These are phyloP conservation scores for Dichotomocladium elegans DNA, from an alignment of 371 early-diverging fungal genomes.

Conservation along the genomic window DNA sequence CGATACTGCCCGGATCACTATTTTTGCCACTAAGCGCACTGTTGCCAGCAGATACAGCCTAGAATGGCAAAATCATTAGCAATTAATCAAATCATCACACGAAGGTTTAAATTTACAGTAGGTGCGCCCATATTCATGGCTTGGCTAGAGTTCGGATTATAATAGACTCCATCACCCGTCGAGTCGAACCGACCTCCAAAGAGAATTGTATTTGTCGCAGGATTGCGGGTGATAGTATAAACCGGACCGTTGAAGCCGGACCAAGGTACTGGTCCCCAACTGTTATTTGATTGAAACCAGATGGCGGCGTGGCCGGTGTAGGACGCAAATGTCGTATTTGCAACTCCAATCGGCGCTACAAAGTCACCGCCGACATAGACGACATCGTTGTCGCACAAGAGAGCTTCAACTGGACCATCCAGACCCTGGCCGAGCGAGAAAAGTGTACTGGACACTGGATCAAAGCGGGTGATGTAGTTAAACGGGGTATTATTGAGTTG, in stretches of 20 bases:
- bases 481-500: constrained; percentile 13
- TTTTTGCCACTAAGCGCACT: constrained; percentile 17
- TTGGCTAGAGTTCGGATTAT: constrained; percentile 28
- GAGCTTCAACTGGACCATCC: constrained; percentile 60
- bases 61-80: too few relatives aligned
- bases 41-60: constrained; percentile 47
- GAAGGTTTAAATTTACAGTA: constrained; percentile 4
- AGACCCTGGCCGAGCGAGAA: constrained; percentile 56
- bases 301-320: constrained; percentile 47
- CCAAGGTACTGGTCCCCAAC: constrained; percentile 56
- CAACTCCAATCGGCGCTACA: constrained; percentile 16
- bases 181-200: constrained; percentile 45
- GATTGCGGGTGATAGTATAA: constrained; percentile 29
- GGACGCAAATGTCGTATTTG: constrained; percentile 11
- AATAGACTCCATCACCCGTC: constrained; percentile 35
- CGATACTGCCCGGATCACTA: constrained; percentile 26
- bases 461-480: constrained; percentile 48
- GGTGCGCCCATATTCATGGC: constrained; percentile 25
- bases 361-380: constrained; percentile 61
- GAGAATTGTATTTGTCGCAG: constrained; percentile 18
- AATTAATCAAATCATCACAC: constrained; percentile 1
- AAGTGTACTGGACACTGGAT: constrained; percentile 36
- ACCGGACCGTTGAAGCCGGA: constrained; percentile 47
- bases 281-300: constrained; percentile 30
- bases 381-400: constrained; percentile 53